phyloP scores from a whole-genome alignment of 495 filamentous ascomycete species.

The Annulohypoxylon stygium region DNA sequence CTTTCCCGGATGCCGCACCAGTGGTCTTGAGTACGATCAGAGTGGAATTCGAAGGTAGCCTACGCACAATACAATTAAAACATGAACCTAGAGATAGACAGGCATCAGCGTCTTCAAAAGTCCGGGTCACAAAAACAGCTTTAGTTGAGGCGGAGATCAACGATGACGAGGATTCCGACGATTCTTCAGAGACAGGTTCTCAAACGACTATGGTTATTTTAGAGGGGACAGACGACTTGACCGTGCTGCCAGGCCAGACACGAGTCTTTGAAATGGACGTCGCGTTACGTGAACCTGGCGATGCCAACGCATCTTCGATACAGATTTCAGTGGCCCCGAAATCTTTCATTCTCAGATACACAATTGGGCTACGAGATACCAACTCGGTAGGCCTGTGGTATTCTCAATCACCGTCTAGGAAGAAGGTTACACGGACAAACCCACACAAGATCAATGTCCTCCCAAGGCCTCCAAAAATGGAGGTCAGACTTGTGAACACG shows the following conservation, averaged over 20 bases:
- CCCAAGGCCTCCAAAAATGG: conserved; percentile 93
- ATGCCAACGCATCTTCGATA: conserved; percentile 74
- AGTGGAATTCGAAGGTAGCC: conserved; percentile 75
- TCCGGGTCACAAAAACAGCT: conserved; percentile 45
- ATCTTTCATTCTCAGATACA: conserved; percentile 76
- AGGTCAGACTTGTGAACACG: conserved; percentile 72
- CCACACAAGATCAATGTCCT: conserved; percentile 73
- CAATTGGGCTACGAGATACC: conserved; percentile 65
- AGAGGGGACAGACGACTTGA: conserved; percentile 68
- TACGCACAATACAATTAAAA: conserved; percentile 68
- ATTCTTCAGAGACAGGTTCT: conserved; percentile 37
- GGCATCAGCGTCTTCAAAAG: conserved; percentile 20
- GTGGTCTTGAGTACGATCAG: conserved; percentile 74
- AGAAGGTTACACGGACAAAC: conserved; percentile 62
- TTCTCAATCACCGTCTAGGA: conserved; percentile 60
- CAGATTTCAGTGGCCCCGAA: conserved; percentile 72
- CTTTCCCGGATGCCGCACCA: conserved; percentile 71
- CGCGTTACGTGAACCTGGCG: conserved; percentile 83
- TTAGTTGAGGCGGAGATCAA: conserved; percentile 44
- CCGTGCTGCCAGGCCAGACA: conserved; percentile 74
- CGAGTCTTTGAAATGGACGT: conserved; percentile 78
- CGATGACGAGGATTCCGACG: conserved; percentile 33
- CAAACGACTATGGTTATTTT: conserved; percentile 27
- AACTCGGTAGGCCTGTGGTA: conserved; percentile 67
- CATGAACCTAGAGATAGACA: conserved; percentile 45